Percentiles rank a stretch among this genome's conserved stretches.
Conservation (phyloP, 23 red algal species). For the Gracilaria caudata region DNA sequence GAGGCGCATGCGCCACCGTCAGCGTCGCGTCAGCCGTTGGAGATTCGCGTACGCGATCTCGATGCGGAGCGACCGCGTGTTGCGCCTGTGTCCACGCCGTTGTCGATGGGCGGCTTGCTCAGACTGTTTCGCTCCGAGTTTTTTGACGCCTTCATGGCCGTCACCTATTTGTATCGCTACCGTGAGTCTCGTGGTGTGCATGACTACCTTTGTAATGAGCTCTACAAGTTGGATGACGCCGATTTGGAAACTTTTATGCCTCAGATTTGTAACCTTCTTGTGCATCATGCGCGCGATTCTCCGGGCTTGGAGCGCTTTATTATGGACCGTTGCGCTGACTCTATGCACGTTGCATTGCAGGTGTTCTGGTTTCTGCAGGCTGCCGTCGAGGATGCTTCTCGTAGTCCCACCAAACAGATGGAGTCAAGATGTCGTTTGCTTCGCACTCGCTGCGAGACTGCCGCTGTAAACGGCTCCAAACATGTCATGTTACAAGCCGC, state of each 20-base stretch:
- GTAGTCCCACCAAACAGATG: conserved; percentile 14
- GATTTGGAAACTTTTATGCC: conserved; percentile 98
- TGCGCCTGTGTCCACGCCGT: conserved; percentile 8
- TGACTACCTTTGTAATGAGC: conserved; percentile 98
- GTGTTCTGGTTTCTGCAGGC: conserved; percentile 99
- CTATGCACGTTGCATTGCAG: conserved; percentile 97
- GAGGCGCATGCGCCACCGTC: conserved; percentile 2
- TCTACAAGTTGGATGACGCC: conserved; percentile 84
- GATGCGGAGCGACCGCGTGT: conserved; percentile 42
- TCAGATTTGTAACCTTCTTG: conserved; percentile 94
- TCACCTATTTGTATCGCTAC: conserved; percentile 98
- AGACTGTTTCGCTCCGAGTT: conserved; percentile 99
- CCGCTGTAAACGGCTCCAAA: conserved; percentile 94
- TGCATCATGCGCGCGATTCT: conserved; percentile 85
- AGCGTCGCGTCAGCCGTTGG: conserved; percentile 23
- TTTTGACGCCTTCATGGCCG: conserved; percentile 99
- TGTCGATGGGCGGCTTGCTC: conserved; percentile 92
- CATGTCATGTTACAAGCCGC: conserved; percentile 48
- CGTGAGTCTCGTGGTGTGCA: conserved; percentile 84
- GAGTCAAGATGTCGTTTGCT: conserved; percentile 59
- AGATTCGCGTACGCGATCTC: conserved; percentile 64
- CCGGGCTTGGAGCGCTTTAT: conserved; percentile 90
- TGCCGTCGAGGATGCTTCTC: conserved; percentile 85
- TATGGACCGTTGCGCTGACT: conserved; percentile 94
- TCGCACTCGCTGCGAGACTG: conserved; percentile 92